phyloP scores from a whole-genome alignment of 352 stramenopile genomes.

The Globisporangium cederbergense region DNA sequence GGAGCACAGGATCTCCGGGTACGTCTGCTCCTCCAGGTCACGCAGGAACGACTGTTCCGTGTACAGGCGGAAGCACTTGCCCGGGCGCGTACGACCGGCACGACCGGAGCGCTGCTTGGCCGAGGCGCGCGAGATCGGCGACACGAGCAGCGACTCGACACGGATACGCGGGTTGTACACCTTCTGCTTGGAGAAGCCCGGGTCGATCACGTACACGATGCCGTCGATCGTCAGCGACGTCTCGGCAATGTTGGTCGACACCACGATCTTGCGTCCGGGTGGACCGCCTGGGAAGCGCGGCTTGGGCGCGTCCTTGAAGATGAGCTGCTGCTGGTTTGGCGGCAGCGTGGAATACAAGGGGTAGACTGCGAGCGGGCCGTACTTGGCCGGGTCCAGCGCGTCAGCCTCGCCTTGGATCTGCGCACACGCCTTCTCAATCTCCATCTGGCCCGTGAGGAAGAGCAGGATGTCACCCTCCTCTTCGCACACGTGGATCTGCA shows the following conservation, averaged over 20 bases:
- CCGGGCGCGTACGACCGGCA: conserved; percentile 88
- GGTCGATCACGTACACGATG: conserved; percentile 99
- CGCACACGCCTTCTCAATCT: conserved; percentile 97
- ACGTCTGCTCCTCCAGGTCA: conserved; percentile 98
- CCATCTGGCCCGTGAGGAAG: conserved; percentile 98
- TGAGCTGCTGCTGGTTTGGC: conserved; percentile 98
- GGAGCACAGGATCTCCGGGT: conserved; percentile 98
- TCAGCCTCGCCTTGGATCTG: conserved; percentile 87
- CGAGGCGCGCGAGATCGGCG: conserved; percentile 95
- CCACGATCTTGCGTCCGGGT: conserved; percentile 95
- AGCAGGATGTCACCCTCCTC: conserved; percentile 97
- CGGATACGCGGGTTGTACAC: conserved; percentile 99
- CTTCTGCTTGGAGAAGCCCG: conserved; percentile 99
- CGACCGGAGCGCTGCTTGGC: conserved; percentile 92
- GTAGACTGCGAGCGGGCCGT: conserved; percentile 88
- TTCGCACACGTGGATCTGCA: conserved; percentile 98
- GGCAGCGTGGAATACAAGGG: conserved; percentile 99
- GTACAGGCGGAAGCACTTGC: conserved; percentile 97
- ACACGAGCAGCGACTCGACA: conserved; percentile 98
- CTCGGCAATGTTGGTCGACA: conserved; percentile 99
- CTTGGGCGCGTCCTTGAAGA: conserved; percentile 97
- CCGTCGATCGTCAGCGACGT: conserved; percentile 99
- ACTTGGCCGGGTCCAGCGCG: conserved; percentile 92
- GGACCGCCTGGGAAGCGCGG: conserved; percentile 78
- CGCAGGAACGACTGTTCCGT: conserved; percentile 97